A percentile compares a stretch with the other conserved stretches of the same genome.
Evolutionary conservation across 768 basidiomycete genomes (phyloP).

Genomic region (Austroboletus festivus): DNA sequence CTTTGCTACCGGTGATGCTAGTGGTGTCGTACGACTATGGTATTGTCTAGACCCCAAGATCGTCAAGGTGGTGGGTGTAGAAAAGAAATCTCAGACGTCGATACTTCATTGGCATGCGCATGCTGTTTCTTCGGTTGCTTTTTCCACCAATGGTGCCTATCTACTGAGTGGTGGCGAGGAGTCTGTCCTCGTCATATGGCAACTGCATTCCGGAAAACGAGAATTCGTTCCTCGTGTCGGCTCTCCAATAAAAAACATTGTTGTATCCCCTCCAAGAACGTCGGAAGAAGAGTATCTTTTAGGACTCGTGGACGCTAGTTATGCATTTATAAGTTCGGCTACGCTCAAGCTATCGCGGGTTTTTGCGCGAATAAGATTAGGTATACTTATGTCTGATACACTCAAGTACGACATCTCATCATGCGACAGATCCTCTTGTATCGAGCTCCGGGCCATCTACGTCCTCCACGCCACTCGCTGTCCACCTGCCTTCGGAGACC

Average conservation of each 20-base stretch:
- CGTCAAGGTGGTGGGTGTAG: constrained; percentile 54
- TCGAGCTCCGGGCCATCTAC: constrained; percentile 35
- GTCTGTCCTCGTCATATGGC: constrained; percentile 96
- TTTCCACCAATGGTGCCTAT: constrained; percentile 89
- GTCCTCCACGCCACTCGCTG: constrained; percentile 61
- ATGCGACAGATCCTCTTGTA: constrained; percentile 34
- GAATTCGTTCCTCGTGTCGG: constrained; percentile 94
- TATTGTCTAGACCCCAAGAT: constrained; percentile 76
- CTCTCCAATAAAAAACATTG: constrained; percentile 73
- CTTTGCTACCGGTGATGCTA: constrained; percentile 91
- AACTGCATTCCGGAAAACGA: constrained; percentile 80
- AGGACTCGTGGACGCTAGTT: constrained; percentile 77
- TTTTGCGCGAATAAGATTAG: constrained; percentile 75
- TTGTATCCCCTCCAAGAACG: constrained; percentile 48
- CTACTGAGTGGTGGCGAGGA: constrained; percentile 94
- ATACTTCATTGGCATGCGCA: constrained; percentile 97
- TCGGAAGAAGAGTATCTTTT: constrained; percentile 84
- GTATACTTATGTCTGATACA: constrained; percentile 37
- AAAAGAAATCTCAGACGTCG: constrained; percentile 80
- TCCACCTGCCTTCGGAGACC: constrained; percentile 70
- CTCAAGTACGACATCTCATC: neutral
- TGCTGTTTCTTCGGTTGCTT: constrained; percentile 80
- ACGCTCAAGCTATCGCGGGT: constrained; percentile 70
- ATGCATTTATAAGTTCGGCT: constrained; percentile 68
- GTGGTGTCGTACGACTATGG: constrained; percentile 87